These are phyloP conservation scores for Dictyostelium discoideum DNA, from an alignment of 78 protist genomes.

Conservation along the genomic window DNA sequence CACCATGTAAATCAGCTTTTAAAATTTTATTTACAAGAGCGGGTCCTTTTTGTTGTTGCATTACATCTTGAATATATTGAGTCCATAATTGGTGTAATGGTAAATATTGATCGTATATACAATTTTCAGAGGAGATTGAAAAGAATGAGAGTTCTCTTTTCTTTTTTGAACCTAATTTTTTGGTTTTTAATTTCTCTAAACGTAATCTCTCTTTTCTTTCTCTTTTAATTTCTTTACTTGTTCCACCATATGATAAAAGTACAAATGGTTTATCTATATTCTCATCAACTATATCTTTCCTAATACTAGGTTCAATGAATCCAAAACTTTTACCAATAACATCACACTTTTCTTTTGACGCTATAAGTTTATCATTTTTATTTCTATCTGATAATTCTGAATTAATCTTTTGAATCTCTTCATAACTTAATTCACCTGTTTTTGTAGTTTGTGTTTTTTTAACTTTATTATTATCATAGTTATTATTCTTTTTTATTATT, in stretches of 20 bases:
- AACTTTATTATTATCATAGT: background rate
- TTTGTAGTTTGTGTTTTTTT: background rate
- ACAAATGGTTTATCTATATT: slow-evolving; percentile 17
- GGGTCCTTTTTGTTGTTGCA: slow-evolving; percentile 3
- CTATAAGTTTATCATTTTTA: background rate
- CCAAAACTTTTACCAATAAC: background rate
- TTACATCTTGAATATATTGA: slow-evolving; percentile 62
- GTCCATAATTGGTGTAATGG: slow-evolving; percentile 69
- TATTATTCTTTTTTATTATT: background rate
- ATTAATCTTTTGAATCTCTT: background rate
- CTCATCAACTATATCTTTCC: background rate
- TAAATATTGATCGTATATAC: slow-evolving; percentile 68
- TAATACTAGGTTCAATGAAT: background rate
- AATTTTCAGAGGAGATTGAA: slow-evolving; percentile 27
- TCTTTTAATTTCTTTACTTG: background rate
- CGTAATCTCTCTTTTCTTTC: background rate
- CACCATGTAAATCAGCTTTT: slow-evolving; percentile 79
- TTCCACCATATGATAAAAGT: background rate
- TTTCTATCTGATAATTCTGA: background rate
- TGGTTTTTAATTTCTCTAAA: background rate
- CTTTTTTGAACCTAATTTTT: slow-evolving; percentile 4
- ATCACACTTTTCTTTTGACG: background rate
- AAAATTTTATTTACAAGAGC: background rate
- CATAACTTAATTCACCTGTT: background rate
- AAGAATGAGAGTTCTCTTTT: slow-evolving; percentile 27